These are phyloP conservation scores for Nitzschia putrida DNA, from an alignment of 108 stramenopile species.

Conservation along the genomic window DNA sequence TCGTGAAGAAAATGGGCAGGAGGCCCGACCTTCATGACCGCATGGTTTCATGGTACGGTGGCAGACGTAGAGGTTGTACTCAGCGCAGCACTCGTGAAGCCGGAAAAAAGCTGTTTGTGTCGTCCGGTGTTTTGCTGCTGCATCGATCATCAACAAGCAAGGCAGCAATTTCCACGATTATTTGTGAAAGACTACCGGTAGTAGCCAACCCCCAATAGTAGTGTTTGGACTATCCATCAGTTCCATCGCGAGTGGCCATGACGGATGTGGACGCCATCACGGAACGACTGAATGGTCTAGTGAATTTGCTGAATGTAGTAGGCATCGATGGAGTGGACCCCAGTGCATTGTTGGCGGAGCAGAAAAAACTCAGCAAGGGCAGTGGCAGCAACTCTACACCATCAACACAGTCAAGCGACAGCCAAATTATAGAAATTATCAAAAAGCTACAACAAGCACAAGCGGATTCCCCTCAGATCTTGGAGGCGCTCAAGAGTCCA, in stretches of 20 bases:
- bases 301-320: conserved; percentile 43
- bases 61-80: no score
- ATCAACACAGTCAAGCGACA: conserved; percentile 35
- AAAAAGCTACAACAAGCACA: conserved; percentile 47
- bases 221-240: no score
- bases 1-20: no score
- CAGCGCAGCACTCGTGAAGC: no score
- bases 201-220: not conserved
- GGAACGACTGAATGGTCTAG: conserved; percentile 46
- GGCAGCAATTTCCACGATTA: no score
- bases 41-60: no score
- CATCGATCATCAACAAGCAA: no score
- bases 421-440: conserved; percentile 49
- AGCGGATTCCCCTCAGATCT: conserved; percentile 50
- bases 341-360: conserved; percentile 23
- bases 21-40: no score
- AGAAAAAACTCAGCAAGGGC: conserved; percentile 6
- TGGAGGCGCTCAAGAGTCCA: conserved; percentile 44
- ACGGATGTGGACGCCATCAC: conserved; percentile 42
- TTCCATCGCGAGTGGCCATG: conserved; percentile 20
- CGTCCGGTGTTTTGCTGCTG: no score
- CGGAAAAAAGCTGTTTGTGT: no score
- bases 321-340: conserved; percentile 45
- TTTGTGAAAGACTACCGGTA: not conserved
- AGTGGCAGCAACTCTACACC: conserved; percentile 6